phyloP scores from a whole-genome alignment of 2,329 filamentous ascomycete genomes.

The Colletotrichum plurivorum region DNA sequence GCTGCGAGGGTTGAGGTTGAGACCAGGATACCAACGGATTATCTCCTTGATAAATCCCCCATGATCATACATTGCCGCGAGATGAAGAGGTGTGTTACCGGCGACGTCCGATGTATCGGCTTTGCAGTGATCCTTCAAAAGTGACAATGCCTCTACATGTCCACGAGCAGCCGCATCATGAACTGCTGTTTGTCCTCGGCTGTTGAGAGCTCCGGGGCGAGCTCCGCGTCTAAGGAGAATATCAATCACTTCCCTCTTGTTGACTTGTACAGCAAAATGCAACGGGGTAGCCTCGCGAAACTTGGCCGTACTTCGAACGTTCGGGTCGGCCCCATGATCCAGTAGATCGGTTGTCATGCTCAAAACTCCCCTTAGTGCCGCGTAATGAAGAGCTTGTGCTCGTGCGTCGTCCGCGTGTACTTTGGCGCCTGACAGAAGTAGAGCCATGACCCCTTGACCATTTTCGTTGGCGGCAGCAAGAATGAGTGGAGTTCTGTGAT shows the following conservation, averaged over 20 bases:
- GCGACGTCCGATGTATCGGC: not conserved
- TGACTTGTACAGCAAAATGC: not conserved
- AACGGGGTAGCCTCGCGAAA: not conserved
- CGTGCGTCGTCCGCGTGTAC: not conserved
- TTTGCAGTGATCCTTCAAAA: accelerated
- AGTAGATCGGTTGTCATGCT: not conserved
- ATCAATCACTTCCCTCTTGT: not conserved
- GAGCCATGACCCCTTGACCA: not conserved
- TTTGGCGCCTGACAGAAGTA: not conserved
- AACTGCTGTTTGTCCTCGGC: not conserved
- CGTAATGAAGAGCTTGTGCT: not conserved
- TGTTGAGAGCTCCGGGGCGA: not conserved
- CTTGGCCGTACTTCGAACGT: not conserved
- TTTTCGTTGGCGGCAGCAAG: not conserved
- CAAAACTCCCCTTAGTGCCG: not conserved
- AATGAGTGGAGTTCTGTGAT: not conserved
- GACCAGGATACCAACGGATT: not conserved
- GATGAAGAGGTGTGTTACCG: not conserved
- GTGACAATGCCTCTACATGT: not conserved
- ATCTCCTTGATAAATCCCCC: not conserved
- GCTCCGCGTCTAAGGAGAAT: not conserved
- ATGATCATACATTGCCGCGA: not conserved
- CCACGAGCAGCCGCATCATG: not conserved
- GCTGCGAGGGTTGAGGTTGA: not conserved
- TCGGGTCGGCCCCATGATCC: not conserved